Evolutionary conservation across 768 basidiomycete species (phyloP), one percentile per base, ranked within the genome.

Genomic region (Peribolospora baueri): DNA sequence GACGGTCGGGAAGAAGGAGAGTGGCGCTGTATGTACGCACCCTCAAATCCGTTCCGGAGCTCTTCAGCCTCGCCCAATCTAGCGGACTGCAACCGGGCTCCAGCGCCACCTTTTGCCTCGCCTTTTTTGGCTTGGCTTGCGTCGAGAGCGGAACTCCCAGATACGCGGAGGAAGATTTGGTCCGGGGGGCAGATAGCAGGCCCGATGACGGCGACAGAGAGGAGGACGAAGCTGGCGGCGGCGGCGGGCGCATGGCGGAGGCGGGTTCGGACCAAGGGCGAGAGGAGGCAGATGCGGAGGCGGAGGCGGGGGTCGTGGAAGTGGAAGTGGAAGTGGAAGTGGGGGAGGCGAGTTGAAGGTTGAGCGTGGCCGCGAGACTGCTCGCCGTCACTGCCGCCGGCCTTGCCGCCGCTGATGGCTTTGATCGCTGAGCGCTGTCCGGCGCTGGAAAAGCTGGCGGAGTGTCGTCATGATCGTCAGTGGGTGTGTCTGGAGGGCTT

Each of bases 61-160:
- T 70, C 67, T 90, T 88, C 56, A 93, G 68, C 49, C 74, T 77
- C 2, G 86, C 88, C 91, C 91, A 98, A 68, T 98, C 93, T 39
- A 98, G 67, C 7, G 87, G 78, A 58, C 84, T 82, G 66, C 81
- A 82, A 5, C 93, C 93, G 2, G 91, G 90, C 8, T 83, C 79
- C 4, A 98, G 74, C 4, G 79, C 84, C 0, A 93, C 87, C 69
- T 90, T 95, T 40, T 72, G 75, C 25, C 78, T 70, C 14, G 62
- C 61, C 50, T 64, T 61, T 61, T 72, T 79, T 11, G 82, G 82
- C 7, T 74, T 72, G n/a, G 74, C 71, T 1, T 80, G 80, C 6
- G 75, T 70, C 3, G 74, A 54, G 25, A 60, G 54, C 13, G 55
- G 47, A 11, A 43, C 11, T 0, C 50, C 9, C 13, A 46, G 41